A percentile compares a stretch with the other conserved stretches of the same genome.
These are phyloP conservation scores for Huiozyma sinensis DNA, from an alignment of 805 yeast species.

Conservation along the genomic window DNA sequence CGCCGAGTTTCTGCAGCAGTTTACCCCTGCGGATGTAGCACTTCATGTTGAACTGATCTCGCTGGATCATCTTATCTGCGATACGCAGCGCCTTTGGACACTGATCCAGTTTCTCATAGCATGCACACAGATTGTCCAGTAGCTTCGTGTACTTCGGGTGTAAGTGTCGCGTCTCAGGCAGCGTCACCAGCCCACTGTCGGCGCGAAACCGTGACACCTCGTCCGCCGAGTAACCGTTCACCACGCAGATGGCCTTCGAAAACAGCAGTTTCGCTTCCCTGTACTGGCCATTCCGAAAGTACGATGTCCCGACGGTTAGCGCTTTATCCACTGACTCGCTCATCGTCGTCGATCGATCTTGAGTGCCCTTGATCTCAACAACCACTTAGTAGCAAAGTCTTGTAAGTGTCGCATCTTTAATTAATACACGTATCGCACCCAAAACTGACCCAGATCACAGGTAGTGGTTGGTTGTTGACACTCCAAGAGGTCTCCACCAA, in stretches of 20 bases:
- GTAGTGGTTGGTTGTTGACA: too few relatives aligned
- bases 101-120: constrained; percentile 21
- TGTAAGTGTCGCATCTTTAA: too few relatives aligned
- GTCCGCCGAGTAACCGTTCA: constrained; percentile 15
- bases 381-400: too few relatives aligned
- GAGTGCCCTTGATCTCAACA: neutral
- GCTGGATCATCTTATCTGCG: constrained; percentile 13
- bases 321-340: constrained; percentile 18
- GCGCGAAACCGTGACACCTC: constrained; percentile 9
- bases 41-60: constrained; percentile 20
- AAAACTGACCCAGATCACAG: too few relatives aligned
- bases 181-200: constrained; percentile 2
- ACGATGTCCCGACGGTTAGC: constrained; percentile 19
- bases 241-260: constrained; percentile 17
- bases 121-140: constrained; percentile 21
- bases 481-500: too few relatives aligned
- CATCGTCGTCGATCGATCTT: constrained; percentile 4
- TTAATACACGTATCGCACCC: too few relatives aligned
- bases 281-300: constrained; percentile 18
- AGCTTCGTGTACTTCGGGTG: constrained; percentile 22
- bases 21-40: constrained; percentile 22
- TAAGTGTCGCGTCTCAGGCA: neutral
- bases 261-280: constrained; percentile 20
- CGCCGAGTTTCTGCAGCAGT: constrained; percentile 13
- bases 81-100: constrained; percentile 14